A percentile compares a stretch with the other conserved stretches of the same genome.
These are phyloP conservation scores for Arabidopsis lyrata DNA, from an alignment of 441 rosid species.

Conservation along the genomic window DNA sequence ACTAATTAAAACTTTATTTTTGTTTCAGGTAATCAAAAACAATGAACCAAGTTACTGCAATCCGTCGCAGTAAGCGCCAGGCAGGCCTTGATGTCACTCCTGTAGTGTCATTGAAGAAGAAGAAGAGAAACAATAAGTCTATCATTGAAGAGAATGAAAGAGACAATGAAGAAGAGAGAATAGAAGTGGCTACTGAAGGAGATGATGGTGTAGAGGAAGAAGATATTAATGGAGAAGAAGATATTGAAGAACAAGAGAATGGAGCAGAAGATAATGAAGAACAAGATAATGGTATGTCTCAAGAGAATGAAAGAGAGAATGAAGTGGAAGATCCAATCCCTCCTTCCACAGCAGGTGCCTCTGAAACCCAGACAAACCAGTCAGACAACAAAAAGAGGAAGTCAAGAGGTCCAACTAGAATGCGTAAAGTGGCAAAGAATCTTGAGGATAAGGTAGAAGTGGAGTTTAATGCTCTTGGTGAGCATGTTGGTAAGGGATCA, in stretches of 20 bases:
- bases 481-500: slow-evolving; percentile 1
- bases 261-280: too few relatives aligned
- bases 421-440: neutral
- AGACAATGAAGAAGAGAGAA: neutral
- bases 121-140: neutral
- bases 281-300: too few relatives aligned
- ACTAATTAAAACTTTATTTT: too few relatives aligned
- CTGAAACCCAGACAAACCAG: neutral
- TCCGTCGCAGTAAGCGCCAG: slow-evolving; percentile 1
- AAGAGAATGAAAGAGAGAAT: too few relatives aligned
- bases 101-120: neutral
- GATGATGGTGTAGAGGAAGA: too few relatives aligned
- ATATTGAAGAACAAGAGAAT: too few relatives aligned
- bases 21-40: neutral
- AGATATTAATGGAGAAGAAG: neutral
- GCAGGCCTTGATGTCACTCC: neutral
- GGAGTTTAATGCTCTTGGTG: neutral
- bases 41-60: neutral
- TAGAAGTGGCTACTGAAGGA: too few relatives aligned
- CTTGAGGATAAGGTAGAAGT: neutral
- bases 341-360: neutral
- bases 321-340: neutral
- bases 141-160: neutral
- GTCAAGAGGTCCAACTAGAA: slow-evolving; percentile 1
- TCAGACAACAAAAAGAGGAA: neutral